A percentile compares a stretch with the other conserved stretches of the same genome.
phyloP scores from a whole-genome alignment of 2,329 filamentous ascomycete genomes.

The Botrytis elliptica region DNA sequence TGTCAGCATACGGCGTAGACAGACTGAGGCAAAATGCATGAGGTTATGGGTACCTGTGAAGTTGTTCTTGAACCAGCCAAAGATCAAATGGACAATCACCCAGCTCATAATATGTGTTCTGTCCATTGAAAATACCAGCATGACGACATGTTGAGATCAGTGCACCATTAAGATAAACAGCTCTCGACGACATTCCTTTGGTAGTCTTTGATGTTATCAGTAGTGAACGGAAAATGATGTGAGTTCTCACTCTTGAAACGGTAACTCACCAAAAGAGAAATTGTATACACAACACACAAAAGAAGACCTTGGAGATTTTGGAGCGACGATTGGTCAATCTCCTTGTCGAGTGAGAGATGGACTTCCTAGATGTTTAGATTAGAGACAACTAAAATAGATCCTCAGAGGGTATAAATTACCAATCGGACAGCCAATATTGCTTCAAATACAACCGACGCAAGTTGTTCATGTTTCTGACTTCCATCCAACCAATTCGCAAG shows the following conservation, averaged over 20 bases:
- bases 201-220: background rate
- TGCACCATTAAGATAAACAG: constrained; percentile 13
- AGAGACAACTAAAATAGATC: background rate
- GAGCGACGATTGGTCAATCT: constrained; percentile 4
- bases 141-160: constrained; percentile 11
- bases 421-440: constrained; percentile 8
- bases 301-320: constrained; percentile 14
- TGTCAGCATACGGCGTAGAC: background rate
- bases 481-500: constrained; percentile 5
- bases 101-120: constrained; percentile 15
- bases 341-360: background rate
- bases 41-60: background rate
- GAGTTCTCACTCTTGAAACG: too few species aligned
- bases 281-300: constrained; percentile 10
- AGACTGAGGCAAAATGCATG: too few species aligned
- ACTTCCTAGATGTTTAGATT: background rate
- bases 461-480: background rate
- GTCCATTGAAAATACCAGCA: constrained; percentile 14
- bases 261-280: constrained; percentile 5
- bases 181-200: constrained; percentile 1
- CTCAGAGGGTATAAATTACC: background rate
- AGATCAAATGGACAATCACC: constrained; percentile 16
- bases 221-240: background rate
- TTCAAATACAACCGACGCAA: constrained; percentile 11
- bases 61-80: constrained; percentile 11